Percentiles rank a stretch among this genome's conserved stretches.
Evolutionary conservation across 371 early-diverging fungal genomes (phyloP).

Genomic region (Sporodiniella umbellata): DNA sequence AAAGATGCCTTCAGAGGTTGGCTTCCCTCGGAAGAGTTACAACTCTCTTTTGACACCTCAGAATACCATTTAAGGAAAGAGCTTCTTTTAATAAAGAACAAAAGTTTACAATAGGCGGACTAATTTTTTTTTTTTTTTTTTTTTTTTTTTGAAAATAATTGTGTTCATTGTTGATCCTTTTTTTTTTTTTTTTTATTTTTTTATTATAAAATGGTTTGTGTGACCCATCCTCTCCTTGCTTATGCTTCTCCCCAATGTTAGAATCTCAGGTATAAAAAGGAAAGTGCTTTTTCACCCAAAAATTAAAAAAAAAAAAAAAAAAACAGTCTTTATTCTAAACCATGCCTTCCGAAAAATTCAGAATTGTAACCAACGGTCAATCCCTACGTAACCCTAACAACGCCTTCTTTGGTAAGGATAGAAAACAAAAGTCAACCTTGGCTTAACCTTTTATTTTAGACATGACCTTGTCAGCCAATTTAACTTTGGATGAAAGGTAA

Average conservation of each 20-base stretch:
- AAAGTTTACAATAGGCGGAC: not conserved
- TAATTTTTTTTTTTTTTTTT: not conserved
- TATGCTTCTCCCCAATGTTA: too few relatives aligned
- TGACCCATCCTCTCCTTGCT: not conserved
- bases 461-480: conserved; percentile 24
- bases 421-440: not conserved
- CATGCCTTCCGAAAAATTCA: conserved; percentile 40
- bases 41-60: too few relatives aligned
- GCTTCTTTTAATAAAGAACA: not conserved
- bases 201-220: too few relatives aligned
- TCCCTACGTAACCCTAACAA: conserved; percentile 30
- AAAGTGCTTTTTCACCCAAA: too few relatives aligned
- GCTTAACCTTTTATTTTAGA: conserved; percentile 10
- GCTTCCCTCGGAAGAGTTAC: too few relatives aligned
- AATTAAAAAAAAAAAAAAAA: not conserved
- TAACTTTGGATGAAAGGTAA: conserved; percentile 31
- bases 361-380: conserved; percentile 29
- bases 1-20: too few relatives aligned
- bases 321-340: not conserved
- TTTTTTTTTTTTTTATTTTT: not conserved
- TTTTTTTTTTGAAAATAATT: not conserved
- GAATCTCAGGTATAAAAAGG: too few relatives aligned
- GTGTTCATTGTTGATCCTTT: not conserved
- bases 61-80: too few relatives aligned
- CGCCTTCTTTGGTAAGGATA: conserved; percentile 18